Evolutionary conservation across 163 green algal genomes (phyloP).

Genomic region (Chloromonas sp.): DNA sequence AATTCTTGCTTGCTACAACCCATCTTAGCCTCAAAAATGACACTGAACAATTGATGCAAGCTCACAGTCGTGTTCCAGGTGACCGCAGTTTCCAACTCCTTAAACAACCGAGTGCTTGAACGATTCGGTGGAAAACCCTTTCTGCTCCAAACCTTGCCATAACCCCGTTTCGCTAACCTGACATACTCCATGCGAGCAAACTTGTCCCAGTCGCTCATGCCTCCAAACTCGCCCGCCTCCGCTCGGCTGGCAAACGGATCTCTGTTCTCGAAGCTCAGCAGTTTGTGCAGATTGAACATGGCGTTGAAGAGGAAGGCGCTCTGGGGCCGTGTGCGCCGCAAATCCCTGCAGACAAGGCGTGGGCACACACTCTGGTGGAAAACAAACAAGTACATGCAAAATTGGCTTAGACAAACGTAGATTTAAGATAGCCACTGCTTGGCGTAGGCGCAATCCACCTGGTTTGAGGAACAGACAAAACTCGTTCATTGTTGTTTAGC

Average conservation of each 20-base stretch:
- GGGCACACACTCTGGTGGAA: too few relatives aligned
- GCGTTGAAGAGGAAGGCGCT: slow-evolving; percentile 93
- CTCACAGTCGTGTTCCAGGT: neutral
- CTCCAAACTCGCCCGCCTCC: slow-evolving; percentile 38
- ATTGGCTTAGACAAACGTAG: too few relatives aligned
- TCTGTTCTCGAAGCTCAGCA: slow-evolving; percentile 87
- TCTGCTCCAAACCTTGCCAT: too few relatives aligned
- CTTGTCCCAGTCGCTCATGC: slow-evolving; percentile 36
- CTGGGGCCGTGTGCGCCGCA: slow-evolving; percentile 64
- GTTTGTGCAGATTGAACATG: slow-evolving; percentile 98
- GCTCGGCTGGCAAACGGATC: slow-evolving; percentile 86
- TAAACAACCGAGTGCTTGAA: neutral
- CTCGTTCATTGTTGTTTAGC: too few relatives aligned
- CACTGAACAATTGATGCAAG: neutral
- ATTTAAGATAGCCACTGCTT: too few relatives aligned
- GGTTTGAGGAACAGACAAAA: too few relatives aligned
- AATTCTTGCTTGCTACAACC: too few relatives aligned
- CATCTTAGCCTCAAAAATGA: neutral
- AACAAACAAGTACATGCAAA: too few relatives aligned
- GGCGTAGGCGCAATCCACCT: too few relatives aligned
- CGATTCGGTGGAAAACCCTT: neutral
- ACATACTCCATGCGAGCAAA: slow-evolving; percentile 26
- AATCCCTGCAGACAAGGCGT: slow-evolving; percentile 46
- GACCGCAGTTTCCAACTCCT: neutral
- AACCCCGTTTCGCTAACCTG: neutral